Base-by-base conservation (phyloP, 2,329 filamentous ascomycete genomes). In the Triangularia setosa region DNA sequence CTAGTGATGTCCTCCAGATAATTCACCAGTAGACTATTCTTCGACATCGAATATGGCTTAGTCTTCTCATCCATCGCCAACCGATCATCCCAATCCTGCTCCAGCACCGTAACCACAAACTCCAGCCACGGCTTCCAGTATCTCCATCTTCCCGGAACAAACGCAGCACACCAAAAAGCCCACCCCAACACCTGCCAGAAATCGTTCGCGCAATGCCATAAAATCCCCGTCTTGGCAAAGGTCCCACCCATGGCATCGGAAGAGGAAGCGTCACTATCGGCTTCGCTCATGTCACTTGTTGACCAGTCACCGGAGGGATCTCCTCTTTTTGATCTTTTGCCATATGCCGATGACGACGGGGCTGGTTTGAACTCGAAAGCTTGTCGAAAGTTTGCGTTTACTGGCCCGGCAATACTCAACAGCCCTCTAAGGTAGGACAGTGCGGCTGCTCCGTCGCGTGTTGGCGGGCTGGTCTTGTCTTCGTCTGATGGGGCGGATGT, bases 181-280 rank as follows among this genome's bases (percentile, higher is more conserved):
- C 95, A 98, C 3, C 94, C 95, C 0, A 95, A 84, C 0, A 91
- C 85, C 52, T 88, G 85, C 92, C 95, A 99, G 72, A 98, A 96
- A 73, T 96, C 92, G 66, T 91, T 87, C 0, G 90, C 91, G n/a
- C 86, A 84, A 16, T 79, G 79, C 86, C 91, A 97, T 1, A 97
- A 68, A 28, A 90, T 89, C 53, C 79, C 77, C 55, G 84, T 83
- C 0, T 80, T 79, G 2, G 85, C 82, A 11, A 79, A 76, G 6
- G 80, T 78, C 9, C 79, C 76, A 1, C 69, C 73, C 48, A 82
- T 79, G 16, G 78, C 78, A 21, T 76, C 74, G 23, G 77, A 77
- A 25, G 74, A 76, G 61, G 79, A 76, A 30, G 80, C 81, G 28
- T 74, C 57, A 33, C 54, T 48, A 24, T 53, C 54, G 52, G 23